Percentiles rank a stretch among this genome's conserved stretches.
Evolutionary conservation across 2,329 filamentous ascomycete genomes (phyloP).

Genomic region (Leptodontidium sp.): DNA sequence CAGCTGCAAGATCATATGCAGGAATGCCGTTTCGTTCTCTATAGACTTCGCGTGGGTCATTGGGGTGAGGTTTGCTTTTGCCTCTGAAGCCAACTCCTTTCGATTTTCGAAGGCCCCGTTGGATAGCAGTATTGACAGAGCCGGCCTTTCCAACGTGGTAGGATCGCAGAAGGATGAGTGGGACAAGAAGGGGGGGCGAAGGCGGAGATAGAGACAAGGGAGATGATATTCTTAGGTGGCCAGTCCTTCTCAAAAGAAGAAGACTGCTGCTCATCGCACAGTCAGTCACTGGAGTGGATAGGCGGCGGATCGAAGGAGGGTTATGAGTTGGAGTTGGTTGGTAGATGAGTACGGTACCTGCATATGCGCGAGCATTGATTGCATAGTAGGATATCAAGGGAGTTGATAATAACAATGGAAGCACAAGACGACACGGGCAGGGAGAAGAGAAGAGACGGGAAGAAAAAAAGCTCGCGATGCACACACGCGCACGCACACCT

Average conservation of each 20-base stretch:
- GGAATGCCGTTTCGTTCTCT: slow-evolving; percentile 36
- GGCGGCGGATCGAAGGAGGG: too few relatives aligned
- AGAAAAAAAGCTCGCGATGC: too few relatives aligned
- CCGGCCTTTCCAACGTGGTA: slow-evolving; percentile 51
- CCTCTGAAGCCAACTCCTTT: slow-evolving; percentile 45
- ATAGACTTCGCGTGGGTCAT: slow-evolving; percentile 29
- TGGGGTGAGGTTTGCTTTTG: slow-evolving; percentile 29
- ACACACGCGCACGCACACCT: too few relatives aligned
- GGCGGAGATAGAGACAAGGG: not conserved
- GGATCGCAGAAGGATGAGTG: slow-evolving; percentile 21
- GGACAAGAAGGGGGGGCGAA: not conserved
- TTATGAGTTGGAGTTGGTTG: too few relatives aligned
- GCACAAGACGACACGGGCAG: too few relatives aligned
- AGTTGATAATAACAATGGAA: too few relatives aligned
- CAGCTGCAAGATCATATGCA: slow-evolving; percentile 16
- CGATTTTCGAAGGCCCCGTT: slow-evolving; percentile 67
- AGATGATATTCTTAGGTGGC: not conserved
- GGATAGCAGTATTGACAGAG: slow-evolving; percentile 74
- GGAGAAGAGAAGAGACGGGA: too few relatives aligned
- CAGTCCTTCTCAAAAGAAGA: not conserved
- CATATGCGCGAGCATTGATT: too few relatives aligned
- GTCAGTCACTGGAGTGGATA: not conserved
- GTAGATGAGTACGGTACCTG: too few relatives aligned
- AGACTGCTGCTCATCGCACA: slow-evolving; percentile 20
- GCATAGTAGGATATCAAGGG: too few relatives aligned